Evolutionary conservation across 257 asterid species (phyloP).

Genomic region (Datura wrightii): DNA sequence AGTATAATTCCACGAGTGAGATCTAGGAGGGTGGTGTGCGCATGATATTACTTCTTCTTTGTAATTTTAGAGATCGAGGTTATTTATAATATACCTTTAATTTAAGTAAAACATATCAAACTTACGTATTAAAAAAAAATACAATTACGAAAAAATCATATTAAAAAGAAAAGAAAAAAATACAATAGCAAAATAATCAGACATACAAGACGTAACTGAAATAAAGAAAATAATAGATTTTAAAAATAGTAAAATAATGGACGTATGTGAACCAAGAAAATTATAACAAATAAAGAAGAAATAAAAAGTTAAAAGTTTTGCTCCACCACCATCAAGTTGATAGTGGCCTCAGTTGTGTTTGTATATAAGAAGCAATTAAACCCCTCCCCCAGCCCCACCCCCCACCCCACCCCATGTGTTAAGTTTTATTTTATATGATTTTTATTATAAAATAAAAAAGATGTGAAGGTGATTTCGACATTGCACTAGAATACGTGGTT

Average conservation of each 20-base stretch:
- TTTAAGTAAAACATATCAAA: not conserved
- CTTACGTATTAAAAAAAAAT: not conserved
- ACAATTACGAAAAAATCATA: not conserved
- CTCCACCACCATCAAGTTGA: not conserved
- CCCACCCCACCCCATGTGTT: not conserved
- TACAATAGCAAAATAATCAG: not conserved
- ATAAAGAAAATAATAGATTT: not conserved
- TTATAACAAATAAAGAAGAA: not conserved
- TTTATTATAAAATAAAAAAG: too few relatives aligned
- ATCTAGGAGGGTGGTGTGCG: accelerated
- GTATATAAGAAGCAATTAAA: not conserved
- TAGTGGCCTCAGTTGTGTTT: not conserved
- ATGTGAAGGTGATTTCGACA: not conserved
- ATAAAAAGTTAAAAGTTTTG: not conserved
- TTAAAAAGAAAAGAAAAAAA: too few relatives aligned
- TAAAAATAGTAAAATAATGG: not conserved
- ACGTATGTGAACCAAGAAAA: not conserved
- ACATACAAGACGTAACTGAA: not conserved
- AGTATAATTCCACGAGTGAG: accelerated
- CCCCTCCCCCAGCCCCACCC: not conserved
- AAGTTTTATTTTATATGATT: not conserved
- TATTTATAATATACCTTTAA: accelerated
- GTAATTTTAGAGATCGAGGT: not conserved
- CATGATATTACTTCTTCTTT: not conserved
- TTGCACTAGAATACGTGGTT: not conserved